Base-by-base conservation (phyloP, 257 asterid species). In the Nicotiana obtusifolia region DNA sequence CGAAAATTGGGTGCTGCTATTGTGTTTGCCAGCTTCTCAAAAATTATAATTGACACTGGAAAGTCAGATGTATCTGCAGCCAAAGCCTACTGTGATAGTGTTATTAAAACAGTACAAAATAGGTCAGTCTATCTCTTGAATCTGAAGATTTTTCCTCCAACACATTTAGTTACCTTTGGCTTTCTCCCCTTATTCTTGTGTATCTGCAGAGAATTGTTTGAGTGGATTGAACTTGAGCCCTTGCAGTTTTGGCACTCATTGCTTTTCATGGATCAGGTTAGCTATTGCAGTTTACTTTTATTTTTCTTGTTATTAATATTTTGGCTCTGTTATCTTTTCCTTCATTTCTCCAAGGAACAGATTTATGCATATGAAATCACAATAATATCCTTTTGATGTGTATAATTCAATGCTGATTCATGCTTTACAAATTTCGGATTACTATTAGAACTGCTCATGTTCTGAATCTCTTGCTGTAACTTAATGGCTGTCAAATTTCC, bases 261-360 rank as follows among this genome's bases (percentile, higher is more conserved):
- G 76, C 95, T 95, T 84, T 94, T 95, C 84, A 95, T 95, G 99
- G 99, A 95, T 85, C 98, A 94, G 98, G 99, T 95, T 82, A 81
- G 92, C 87, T 75, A 15, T 75, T 59, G 44, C 37, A 49, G 41
- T 75, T 75, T 57, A 47, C 61, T 47, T 24, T 5, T 22, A 24
- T 49, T 75, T 14, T 47, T 49, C 62, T 49, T 24, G 62, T 15
- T 49, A 49, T 24, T 75, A 75, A 49, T 60, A 75, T 15, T 75
- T 22, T 15, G 52, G 62, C 62, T 15, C 61, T 7, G 79, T 47
- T 73, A 35, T 73, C 61, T 24, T 49, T 73, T 73, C 79, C 79
- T 49, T 75, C 78, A 47, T 73, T 73, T 47, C 60, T 73, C 22
- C 37, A 22, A 22, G 37, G 49, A 73, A 1, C 78, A 22, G 4